Percentiles rank a stretch among this genome's conserved stretches.
These are phyloP conservation scores for Rutstroemia sp. DNA, from an alignment of 2,329 filamentous ascomycete genomes.

Conservation along the genomic window DNA sequence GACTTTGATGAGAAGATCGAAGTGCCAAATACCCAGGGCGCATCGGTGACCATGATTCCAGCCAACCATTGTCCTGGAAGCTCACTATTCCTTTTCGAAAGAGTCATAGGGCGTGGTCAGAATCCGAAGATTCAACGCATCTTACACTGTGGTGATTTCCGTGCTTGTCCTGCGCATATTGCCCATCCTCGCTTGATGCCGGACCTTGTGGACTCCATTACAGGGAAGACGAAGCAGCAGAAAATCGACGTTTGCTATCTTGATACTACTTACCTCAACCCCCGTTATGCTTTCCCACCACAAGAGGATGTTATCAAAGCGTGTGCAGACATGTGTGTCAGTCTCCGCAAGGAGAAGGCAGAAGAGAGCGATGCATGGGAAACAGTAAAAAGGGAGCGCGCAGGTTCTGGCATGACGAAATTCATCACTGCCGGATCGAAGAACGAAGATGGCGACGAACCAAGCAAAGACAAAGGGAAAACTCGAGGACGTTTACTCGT, in stretches of 20 bases:
- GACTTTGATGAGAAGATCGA: conserved; percentile 78
- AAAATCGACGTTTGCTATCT: conserved; percentile 94
- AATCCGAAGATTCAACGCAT: conserved; percentile 65
- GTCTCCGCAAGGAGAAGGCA: conserved; percentile 58
- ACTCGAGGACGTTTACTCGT: conserved; percentile 68
- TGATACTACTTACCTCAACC: conserved; percentile 94
- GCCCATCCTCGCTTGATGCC: conserved; percentile 75
- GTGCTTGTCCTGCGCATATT: conserved; percentile 80
- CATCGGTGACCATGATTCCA: conserved; percentile 85
- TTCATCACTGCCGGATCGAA: conserved; percentile 42
- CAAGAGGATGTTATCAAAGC: conserved; percentile 83
- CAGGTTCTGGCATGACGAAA: conserved; percentile 52
- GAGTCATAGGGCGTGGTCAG: conserved; percentile 53
- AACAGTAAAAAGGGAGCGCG: conserved; percentile 45
- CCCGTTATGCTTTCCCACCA: conserved; percentile 87
- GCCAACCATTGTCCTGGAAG: conserved; percentile 97
- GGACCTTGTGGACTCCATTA: conserved; percentile 60
- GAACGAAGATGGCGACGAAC: conserved; percentile 18
- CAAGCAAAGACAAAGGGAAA: conserved; percentile 22
- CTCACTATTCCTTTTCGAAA: conserved; percentile 89
- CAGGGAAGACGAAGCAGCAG: conserved; percentile 68
- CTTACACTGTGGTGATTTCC: conserved; percentile 91
- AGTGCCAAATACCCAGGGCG: conserved; percentile 74
- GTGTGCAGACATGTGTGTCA: conserved; percentile 82
- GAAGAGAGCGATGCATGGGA: conserved; percentile 51